Base-by-base conservation (phyloP, 1,284 basidiomycete genomes). In the Microstroma glucosiphilum region DNA sequence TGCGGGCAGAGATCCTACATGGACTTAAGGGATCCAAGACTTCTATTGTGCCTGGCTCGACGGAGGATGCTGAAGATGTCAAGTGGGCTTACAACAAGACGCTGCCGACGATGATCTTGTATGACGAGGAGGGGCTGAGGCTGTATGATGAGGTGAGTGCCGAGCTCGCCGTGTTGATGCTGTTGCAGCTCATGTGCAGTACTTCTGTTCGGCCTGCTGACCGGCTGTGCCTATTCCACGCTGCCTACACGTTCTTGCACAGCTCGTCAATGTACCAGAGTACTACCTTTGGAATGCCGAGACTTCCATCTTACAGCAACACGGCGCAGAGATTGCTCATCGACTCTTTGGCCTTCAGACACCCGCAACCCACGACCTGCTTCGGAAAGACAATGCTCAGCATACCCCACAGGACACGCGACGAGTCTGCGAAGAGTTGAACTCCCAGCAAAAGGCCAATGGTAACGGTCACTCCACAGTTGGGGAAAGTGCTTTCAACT, bases 61-160 rank as follows among this genome's bases (percentile, higher is more conserved):
- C 65, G 13, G 42, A 56, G n/a, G 62, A 67, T 30, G 25, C 58
- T 0, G 62, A 70, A 41, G 72, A 74, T 37, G 63, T 60, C 55
- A 58, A 61, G 40, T 74, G 62, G 37, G 61, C 67, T 11, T 64
- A 68, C 58, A 57, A 59, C 19, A 68, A 70, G 58, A 83, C 84
- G 17, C 81, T 96, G 12, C 91, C 92, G 4, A 94, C 91, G 0
- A 83, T 91, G 75, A 84, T 96, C 15, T 83, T 96, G 11, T 96
- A 96, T 80, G 87, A 92, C 71, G 90, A 93, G 77, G 83, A 82
- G 26, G 92, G 92, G 1, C 82, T 96, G 60, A 83, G 85, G 71
- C 82, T 92, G 17, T 92, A 91, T 81, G 90, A 92, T 62, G 66
- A 68, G 64, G 41, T 42, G 21, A 19, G 58, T 41, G 57, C 57